These are phyloP conservation scores for Trametes sp. DNA, from an alignment of 1,284 basidiomycete genomes.

Conservation along the genomic window DNA sequence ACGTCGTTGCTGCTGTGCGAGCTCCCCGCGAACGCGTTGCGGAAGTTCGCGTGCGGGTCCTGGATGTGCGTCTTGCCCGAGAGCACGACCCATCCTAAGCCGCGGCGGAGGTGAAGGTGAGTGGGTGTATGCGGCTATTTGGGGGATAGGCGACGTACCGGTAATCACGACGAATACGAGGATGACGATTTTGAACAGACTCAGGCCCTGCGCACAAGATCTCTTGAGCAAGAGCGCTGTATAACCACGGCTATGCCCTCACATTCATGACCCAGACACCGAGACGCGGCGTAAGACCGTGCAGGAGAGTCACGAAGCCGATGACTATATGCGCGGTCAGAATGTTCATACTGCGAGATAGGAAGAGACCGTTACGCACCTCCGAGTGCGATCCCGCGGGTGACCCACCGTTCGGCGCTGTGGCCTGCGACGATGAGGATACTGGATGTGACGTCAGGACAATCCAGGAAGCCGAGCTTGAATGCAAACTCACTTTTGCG, in stretches of 20 bases:
- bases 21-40: constrained; percentile 52
- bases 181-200: constrained; percentile 68
- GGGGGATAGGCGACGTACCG: constrained; percentile 41
- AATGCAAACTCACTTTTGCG: constrained; percentile 27
- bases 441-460: constrained; percentile 37
- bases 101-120: constrained; percentile 11
- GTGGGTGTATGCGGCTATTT: no score
- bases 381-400: constrained; percentile 64
- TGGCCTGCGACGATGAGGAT: constrained; percentile 57
- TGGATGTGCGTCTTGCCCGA: constrained; percentile 52
- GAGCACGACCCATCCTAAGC: constrained; percentile 54
- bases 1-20: constrained; percentile 78
- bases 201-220: constrained; percentile 46
- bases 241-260: background rate
- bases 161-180: constrained; percentile 59
- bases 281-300: constrained; percentile 36
- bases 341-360: background rate
- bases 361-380: constrained; percentile 41
- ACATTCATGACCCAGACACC: constrained; percentile 43
- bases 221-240: background rate
- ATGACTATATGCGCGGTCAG: constrained; percentile 30
- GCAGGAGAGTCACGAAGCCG: constrained; percentile 32
- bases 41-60: constrained; percentile 55
- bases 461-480: no score
- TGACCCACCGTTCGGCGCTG: constrained; percentile 53